phyloP scores from a whole-genome alignment of 805 yeast species.

The Candida ascalaphidarum region DNA sequence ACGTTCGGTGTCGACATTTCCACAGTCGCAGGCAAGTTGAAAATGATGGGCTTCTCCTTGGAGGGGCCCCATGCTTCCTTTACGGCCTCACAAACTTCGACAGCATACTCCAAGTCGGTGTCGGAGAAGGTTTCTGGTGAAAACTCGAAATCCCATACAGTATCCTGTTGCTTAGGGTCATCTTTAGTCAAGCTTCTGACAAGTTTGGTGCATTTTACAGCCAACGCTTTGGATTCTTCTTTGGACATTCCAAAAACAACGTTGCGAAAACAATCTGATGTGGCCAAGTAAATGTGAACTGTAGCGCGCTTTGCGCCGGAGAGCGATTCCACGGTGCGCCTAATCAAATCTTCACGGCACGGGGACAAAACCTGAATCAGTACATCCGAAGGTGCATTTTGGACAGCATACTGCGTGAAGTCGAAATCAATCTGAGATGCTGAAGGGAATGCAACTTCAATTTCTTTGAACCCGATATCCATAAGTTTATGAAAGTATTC shows the following conservation, averaged over 20 bases:
- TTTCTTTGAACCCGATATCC: slow-evolving; percentile 73
- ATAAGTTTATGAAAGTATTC: slow-evolving; percentile 60
- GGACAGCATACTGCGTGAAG: slow-evolving; percentile 68
- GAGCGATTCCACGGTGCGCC: slow-evolving; percentile 63
- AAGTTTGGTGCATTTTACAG: slow-evolving; percentile 53
- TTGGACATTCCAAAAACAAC: slow-evolving; percentile 60
- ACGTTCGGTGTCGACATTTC: slow-evolving; percentile 77
- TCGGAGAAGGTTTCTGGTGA: slow-evolving; percentile 78
- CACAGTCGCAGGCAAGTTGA: slow-evolving; percentile 80
- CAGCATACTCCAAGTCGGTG: slow-evolving; percentile 54
- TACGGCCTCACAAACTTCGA: slow-evolving; percentile 67
- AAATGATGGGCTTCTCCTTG: slow-evolving; percentile 57
- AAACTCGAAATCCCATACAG: slow-evolving; percentile 70
- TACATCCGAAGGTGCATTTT: slow-evolving; percentile 69
- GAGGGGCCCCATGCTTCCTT: slow-evolving; percentile 69
- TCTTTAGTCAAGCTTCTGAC: slow-evolving; percentile 66
- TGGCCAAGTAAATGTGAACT: slow-evolving; percentile 68
- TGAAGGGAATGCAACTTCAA: slow-evolving; percentile 76
- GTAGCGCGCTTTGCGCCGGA: slow-evolving; percentile 72
- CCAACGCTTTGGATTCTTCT: slow-evolving; percentile 50
- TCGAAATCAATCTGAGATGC: slow-evolving; percentile 78
- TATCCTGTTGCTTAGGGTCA: slow-evolving; percentile 41
- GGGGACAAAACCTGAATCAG: slow-evolving; percentile 70
- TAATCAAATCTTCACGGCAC: slow-evolving; percentile 66
- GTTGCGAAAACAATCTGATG: slow-evolving; percentile 65